Evolutionary conservation across 768 basidiomycete genomes (phyloP), one percentile per base, ranked within the genome.

Genomic region (Boletellus emodensis): DNA sequence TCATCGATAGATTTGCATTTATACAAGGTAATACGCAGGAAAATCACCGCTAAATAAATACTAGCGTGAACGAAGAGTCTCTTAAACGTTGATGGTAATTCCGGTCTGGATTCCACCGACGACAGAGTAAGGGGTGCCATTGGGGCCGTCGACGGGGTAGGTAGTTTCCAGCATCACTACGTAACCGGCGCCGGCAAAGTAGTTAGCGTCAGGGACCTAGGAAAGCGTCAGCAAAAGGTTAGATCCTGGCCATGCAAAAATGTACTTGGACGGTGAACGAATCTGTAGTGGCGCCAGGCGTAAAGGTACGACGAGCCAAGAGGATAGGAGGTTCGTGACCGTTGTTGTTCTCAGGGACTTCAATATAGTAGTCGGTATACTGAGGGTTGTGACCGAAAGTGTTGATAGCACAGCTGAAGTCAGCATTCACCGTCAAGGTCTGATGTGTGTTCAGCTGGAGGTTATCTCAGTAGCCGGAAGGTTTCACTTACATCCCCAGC

Each of bases 351-450:
- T 44, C 42, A 9, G 68, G 66, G 14, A 70, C 66, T 44, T 67
- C 68, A 17, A 67, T 65, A 32, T 67, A 70, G 48, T 68, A 67
- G 47, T 67, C 66, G 49, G 57, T 67, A 47, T 44, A 67, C 49
- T 58, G 37, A 4, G 66, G 66, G 13, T 30, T n/a, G n/a, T 42
- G 18, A 12, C 51, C 54, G 12, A 57, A 57, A 46, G 4, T 41
- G 32, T 55, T 53, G 50, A 60, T 52, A 35, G 68, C 61, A 10
- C 66, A 67, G 11, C n/a, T 54, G 4, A 67, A 67, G 54, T 67
- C 46, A 3, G 62, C 48, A 1, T 35, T 51, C 18, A 67, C 46
- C 3, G 54, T 53, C 50, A 68, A 42, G 9, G 22, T 44, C 67
- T 68, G 17, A 11, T 6, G 8, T 44, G 6, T 17, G 6, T 38